Evolutionary conservation across 768 basidiomycete genomes (phyloP), one percentile per base, ranked within the genome.

Genomic region (Termitomyces sp.): DNA sequence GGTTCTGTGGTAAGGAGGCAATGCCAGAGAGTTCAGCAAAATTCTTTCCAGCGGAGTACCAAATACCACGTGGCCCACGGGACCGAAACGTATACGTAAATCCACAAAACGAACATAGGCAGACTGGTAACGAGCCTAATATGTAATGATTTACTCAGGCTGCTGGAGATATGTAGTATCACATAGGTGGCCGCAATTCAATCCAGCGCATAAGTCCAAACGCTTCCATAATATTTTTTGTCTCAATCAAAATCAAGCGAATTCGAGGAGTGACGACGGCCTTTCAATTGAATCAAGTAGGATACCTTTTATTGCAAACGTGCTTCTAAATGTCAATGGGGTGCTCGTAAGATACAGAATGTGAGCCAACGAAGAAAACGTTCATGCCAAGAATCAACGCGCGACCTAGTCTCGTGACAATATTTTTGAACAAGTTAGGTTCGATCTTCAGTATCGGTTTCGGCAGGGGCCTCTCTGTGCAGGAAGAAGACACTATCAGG

Each of bases 401-500:
- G 29, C n/a, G 7, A 32, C 41, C 52, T 42, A 16, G 12, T 14
- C 29, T 21, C 5, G 25, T 34, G 11, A 23, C 38, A 43, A 42
- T n/a, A 29, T 32, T 12, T 16, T 42, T 14, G 17, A n/a, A 7
- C 19, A 19, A 53, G 9, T 32, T 43, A 44, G 17, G 17, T 43
- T 41, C 29, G 31, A 53, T 54, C 43, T 54, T 50, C 48, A 45
- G 50, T 59, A 51, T 65, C 66, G 62, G 59, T 65, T 64, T 82
- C 87, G 66, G 81, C 59, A 47, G 85, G 82, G 57, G 88, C 88
- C 79, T 91, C 89, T 70, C 89, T 91, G 89, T 90, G 66, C 66
- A 73, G 59, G 60, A 68, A 60, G 60, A 60, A 65, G 54, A 59
- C 19, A 12, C 49, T 42, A 62, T 72, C 62, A 73, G 68, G 58